Conservation (phyloP, 2,329 filamentous ascomycete genomes). For the Hypoxylon sp. region DNA sequence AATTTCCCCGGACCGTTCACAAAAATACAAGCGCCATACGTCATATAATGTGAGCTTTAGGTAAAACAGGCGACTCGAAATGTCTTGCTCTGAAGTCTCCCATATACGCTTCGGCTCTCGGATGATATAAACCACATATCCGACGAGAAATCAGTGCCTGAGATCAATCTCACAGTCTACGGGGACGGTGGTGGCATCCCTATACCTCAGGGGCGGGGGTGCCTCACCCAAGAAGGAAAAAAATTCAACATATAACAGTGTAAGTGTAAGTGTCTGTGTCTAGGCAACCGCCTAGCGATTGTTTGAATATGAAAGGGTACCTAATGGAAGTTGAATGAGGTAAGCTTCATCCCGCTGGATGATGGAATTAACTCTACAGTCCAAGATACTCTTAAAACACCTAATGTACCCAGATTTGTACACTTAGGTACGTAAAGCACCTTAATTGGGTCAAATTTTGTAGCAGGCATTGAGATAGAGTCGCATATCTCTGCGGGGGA, state of each 20-base stretch:
- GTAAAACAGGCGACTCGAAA: not conserved
- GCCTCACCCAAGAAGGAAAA: not conserved
- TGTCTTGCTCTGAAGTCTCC: not conserved
- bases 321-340: not conserved
- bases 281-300: not conserved
- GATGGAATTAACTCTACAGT: too few relatives aligned
- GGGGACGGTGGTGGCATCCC: not conserved
- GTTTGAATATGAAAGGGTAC: not conserved
- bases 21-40: too few relatives aligned
- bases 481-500: conserved; percentile 21
- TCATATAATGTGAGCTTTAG: not conserved
- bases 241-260: not conserved
- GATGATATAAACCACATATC: too few relatives aligned
- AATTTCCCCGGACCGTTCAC: too few relatives aligned
- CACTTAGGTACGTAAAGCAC: too few relatives aligned
- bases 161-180: not conserved
- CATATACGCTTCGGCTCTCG: too few relatives aligned
- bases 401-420: not conserved
- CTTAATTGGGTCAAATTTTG: conserved; percentile 7
- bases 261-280: not conserved
- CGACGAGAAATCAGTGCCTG: not conserved
- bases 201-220: not conserved
- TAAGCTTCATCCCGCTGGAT: not conserved
- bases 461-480: conserved; percentile 6
- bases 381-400: not conserved